Evolutionary conservation across 345 rosid species (phyloP).

Genomic region (Salix brachista): DNA sequence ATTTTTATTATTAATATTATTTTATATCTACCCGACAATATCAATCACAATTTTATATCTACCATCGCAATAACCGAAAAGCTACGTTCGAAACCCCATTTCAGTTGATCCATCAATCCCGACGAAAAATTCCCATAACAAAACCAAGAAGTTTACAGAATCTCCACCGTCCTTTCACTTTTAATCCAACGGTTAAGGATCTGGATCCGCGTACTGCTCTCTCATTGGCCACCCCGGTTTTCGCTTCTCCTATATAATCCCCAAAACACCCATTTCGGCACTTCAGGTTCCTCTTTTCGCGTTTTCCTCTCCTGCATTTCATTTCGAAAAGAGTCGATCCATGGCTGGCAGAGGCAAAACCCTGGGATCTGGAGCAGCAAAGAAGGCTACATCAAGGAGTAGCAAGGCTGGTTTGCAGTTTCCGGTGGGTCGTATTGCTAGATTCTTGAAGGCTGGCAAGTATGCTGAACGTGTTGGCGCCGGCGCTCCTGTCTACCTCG

Average conservation of each 20-base stretch:
- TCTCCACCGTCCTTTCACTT: background rate
- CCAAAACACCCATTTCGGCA: too few relatives aligned
- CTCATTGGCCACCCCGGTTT: background rate
- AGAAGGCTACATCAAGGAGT: conserved; percentile 95
- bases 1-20: too few relatives aligned
- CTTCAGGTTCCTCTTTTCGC: background rate
- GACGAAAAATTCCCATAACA: background rate
- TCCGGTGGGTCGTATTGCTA: conserved; percentile 92
- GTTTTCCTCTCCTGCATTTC: background rate
- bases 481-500: conserved; percentile 93
- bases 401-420: conserved; percentile 95
- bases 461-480: conserved; percentile 97
- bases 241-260: background rate
- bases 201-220: background rate
- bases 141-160: background rate
- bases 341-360: conserved; percentile 97
- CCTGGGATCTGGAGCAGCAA: conserved; percentile 73
- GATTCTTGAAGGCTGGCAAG: conserved; percentile 92
- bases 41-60: too few relatives aligned
- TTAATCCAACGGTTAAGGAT: background rate
- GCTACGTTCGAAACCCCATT: background rate
- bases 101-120: background rate
- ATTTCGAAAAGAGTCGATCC: background rate
- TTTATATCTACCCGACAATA: too few relatives aligned
- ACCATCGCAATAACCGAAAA: background rate